Evolutionary conservation across 2,329 filamentous ascomycete species (phyloP), one percentile per base, ranked within the genome.

Genomic region (Aspergillus sp.): DNA sequence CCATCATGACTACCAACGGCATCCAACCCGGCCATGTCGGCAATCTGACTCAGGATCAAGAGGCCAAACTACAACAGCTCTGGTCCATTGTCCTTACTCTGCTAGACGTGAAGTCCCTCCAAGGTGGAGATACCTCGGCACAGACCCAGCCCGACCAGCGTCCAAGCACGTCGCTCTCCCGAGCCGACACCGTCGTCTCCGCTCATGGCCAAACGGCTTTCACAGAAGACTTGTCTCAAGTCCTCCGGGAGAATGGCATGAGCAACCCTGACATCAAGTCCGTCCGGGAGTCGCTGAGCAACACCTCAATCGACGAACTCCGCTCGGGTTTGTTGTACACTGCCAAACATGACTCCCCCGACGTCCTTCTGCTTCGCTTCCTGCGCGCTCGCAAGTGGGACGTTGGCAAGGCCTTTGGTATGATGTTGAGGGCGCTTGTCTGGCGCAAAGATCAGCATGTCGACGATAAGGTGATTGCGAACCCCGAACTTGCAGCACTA

Each of bases 341-440:
- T 89, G 85, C 93, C 61, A 98, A 97, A 80, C 89, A 94, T 71
- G 94, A 98, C 70, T 87, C 97, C 72, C 94, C 94, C 0, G 95
- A 98, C 76, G 90, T 88, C 1, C 80, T 96, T 28, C 79, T 93
- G 17, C 79, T 96, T 54, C 87, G 92, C 41, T 96, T 95, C 74
- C 80, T 96, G 54, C 84, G 92, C 52, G 92, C 92, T 21, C 84
- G 92, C 45, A 96, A 96, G 77, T 98, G 94, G 94, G 91, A 98
- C 70, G 88, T 96, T 4, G 88, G 95, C 48, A 91, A 91, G 74
- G 93, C 94, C 1, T 84, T 97, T 32, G 85, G 95, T 64, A 98
- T 98, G 94, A 82, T 97, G 76, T 84, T 97, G 48, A 90, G 91
- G 2, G 94, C 94, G 0, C 90, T 98, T 85, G 88, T 91, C 74